phyloP scores from a whole-genome alignment of 2,329 filamentous ascomycete genomes.

The Leptodontidium sp. region DNA sequence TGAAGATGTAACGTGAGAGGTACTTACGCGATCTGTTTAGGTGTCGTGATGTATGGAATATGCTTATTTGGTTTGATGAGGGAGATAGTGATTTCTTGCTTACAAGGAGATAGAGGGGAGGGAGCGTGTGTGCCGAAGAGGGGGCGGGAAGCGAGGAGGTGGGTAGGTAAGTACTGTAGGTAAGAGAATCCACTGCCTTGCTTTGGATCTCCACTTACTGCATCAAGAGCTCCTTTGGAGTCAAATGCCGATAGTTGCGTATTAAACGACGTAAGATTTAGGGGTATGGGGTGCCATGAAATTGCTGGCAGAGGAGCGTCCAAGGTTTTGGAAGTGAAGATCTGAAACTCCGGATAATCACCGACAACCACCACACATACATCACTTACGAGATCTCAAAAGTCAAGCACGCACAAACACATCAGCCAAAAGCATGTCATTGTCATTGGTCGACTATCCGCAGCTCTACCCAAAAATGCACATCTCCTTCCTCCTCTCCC shows the following conservation, averaged over 20 bases:
- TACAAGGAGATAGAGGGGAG: not conserved
- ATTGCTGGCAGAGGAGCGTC: no score
- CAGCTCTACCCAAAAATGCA: slow-evolving; percentile 13
- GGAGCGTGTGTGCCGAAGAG: not conserved
- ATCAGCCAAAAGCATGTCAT: not conserved
- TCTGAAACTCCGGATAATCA: no score
- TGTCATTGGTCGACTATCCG: not conserved
- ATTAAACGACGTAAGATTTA: no score
- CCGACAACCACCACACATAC: no score
- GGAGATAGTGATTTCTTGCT: not conserved
- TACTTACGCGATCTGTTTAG: slow-evolving; percentile 15
- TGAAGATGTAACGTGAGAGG: not conserved
- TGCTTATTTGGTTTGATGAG: not conserved
- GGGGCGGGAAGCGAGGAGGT: not conserved
- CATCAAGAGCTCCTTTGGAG: not conserved
- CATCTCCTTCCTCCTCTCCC: not conserved
- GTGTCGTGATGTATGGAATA: not conserved
- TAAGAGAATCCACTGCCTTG: slow-evolving; percentile 8
- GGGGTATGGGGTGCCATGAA: no score
- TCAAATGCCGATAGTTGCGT: not conserved
- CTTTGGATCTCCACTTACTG: not conserved
- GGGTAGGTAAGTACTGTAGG: not conserved
- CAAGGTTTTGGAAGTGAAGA: no score
- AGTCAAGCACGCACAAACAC: no score
- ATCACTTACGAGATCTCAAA: no score